Evolutionary conservation across 2,329 filamentous ascomycete genomes (phyloP), one percentile per base, ranked within the genome.

Genomic region (Aspergillus sclerotialis): DNA sequence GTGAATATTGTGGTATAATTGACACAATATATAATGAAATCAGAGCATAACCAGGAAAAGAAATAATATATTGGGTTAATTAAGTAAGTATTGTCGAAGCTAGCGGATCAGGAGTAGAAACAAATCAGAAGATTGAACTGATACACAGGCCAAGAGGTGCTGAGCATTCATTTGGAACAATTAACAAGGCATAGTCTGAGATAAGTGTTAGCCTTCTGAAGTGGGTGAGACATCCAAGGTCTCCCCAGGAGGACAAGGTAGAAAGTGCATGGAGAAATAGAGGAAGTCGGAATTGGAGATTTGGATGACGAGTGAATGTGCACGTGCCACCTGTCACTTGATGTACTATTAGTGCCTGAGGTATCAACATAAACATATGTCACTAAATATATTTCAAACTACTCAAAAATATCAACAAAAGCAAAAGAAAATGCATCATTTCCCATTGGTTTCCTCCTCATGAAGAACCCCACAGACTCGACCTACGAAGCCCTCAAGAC

Each of bases 401-500:
- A n/a, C n/a, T 24, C 23, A 24, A 4, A 24, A 8, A 9, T 9
- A 24, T 24, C n/a, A 24, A 24, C 23, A 73, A 69, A 52, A 80
- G 4, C 23, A 13, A 3, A 12, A 6, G 11, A 3, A 12, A 8
- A 16, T 6, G 9, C 23, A 27, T 18, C 17, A 12, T 11, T 16
- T 16, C 16, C 23, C 5, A 12, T 5, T 10, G 10, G 19, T 23
- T 10, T 23, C 19, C 16, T 79, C 42, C 84, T 85, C 2, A 75
- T 30, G 40, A 13, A 48, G 4, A 14, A 64, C 55, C 28, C 61
- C 61, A 39, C 52, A 53, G 14, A 70, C 48, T 25, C 50, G 61
- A 1, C 77, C 77, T 12, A 78, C 75, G 55, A 78, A 78, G 0
- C 77, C 76, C 38, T 78, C 74, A 8, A 80, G 48, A 1, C 72